Conservation (phyloP, 805 yeast genomes). For the Saitoella complicata region DNA sequence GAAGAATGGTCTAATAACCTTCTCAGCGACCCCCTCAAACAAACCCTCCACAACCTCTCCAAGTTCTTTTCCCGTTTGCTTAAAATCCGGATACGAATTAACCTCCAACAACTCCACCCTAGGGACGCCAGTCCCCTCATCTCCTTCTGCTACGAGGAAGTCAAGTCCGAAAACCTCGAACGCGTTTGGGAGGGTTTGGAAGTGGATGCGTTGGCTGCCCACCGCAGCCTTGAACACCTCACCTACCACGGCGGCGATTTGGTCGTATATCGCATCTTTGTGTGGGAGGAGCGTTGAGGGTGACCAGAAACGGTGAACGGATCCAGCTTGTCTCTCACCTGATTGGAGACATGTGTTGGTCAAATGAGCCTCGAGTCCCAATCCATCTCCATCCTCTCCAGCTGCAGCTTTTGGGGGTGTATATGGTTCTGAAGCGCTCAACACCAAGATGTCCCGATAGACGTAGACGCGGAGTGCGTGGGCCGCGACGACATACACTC, state of each 20-base stretch:
- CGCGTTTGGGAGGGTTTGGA: constrained; percentile 66
- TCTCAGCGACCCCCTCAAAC: constrained; percentile 6
- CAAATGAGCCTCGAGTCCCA: constrained; percentile 56
- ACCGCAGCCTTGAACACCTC: constrained; percentile 73
- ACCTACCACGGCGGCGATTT: constrained; percentile 43
- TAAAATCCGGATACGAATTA: constrained; percentile 91
- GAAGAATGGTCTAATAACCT: constrained; percentile 10
- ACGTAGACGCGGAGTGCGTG: constrained; percentile 70
- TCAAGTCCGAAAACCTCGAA: constrained; percentile 83
- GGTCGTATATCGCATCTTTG: constrained; percentile 28
- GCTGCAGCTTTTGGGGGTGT: too few species aligned
- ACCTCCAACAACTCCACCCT: constrained; percentile 60
- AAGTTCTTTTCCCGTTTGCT: constrained; percentile 76
- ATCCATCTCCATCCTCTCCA: too few species aligned
- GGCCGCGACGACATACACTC: constrained; percentile 63
- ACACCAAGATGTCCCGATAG: constrained; percentile 59
- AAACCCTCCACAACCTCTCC: constrained; percentile 35
- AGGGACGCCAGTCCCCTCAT: constrained; percentile 3
- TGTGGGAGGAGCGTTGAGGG: constrained; percentile 16
- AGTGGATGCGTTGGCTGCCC: constrained; percentile 66
- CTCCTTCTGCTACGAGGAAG: constrained; percentile 40
- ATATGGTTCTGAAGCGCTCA: constrained; percentile 54
- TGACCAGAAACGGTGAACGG: constrained; percentile 51
- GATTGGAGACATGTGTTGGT: constrained; percentile 94
- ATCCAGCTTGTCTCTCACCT: constrained; percentile 26